phyloP scores from a whole-genome alignment of 2,329 filamentous ascomycete species.

The Thelonectria rubi region DNA sequence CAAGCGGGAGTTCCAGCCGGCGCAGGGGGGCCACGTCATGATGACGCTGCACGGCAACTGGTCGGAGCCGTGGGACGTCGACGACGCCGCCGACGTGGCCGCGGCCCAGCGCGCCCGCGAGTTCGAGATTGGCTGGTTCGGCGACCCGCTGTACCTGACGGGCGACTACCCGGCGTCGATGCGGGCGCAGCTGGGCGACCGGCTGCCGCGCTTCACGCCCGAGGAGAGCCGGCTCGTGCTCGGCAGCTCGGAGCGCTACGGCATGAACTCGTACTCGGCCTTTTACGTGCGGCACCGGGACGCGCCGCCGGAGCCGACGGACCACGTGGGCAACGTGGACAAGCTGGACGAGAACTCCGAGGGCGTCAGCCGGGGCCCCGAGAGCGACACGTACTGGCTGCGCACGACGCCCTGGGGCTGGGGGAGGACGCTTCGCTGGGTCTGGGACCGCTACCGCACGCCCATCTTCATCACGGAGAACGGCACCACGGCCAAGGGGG shows the following conservation, averaged over 20 bases:
- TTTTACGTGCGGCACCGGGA: constrained; percentile 50
- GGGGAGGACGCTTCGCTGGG: constrained; percentile 51
- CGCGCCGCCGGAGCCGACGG: constrained; percentile 48
- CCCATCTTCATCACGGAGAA: constrained; percentile 56
- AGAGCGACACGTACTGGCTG: constrained; percentile 53
- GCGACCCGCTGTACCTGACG: constrained; percentile 48
- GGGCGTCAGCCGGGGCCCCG: constrained; percentile 46
- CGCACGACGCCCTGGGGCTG: constrained; percentile 51
- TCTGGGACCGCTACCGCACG: constrained; percentile 51
- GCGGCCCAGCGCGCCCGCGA: constrained; percentile 52
- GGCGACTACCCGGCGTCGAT: constrained; percentile 53
- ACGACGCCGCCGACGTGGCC: constrained; percentile 47
- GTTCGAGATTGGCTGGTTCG: constrained; percentile 55
- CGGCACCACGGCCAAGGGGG: constrained; percentile 52
- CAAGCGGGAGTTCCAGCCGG: constrained; percentile 49
- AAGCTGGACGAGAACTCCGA: constrained; percentile 48
- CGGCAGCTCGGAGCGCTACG: constrained; percentile 51
- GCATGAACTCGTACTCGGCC: constrained; percentile 55
- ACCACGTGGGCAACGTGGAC: constrained; percentile 52
- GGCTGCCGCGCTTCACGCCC: constrained; percentile 49
- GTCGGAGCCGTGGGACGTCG: constrained; percentile 51
- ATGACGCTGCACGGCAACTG: constrained; percentile 55
- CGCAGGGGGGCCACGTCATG: constrained; percentile 50
- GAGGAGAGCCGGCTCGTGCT: constrained; percentile 51
- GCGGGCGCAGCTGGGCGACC: constrained; percentile 50